These are phyloP conservation scores for Fragaria vesca DNA, from an alignment of 306 rosid genomes.

Conservation along the genomic window DNA sequence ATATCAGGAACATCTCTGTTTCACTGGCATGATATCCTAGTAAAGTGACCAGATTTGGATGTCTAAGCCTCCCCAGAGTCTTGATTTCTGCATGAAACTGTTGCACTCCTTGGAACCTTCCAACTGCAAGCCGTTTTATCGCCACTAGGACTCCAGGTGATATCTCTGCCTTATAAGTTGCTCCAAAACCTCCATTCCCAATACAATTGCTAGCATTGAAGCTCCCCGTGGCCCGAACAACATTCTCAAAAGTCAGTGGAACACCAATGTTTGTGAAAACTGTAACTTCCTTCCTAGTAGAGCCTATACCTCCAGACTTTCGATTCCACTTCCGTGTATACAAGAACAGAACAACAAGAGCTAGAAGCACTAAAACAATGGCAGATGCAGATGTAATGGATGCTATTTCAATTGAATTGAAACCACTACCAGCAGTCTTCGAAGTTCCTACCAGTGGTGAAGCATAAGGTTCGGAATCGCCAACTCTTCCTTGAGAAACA, in stretches of 20 bases:
- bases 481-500: constrained; percentile 45
- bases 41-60: constrained; percentile 78
- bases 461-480: constrained; percentile 32
- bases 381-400: constrained; percentile 94
- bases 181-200: constrained; percentile 96
- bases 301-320: constrained; percentile 60
- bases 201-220: constrained; percentile 85
- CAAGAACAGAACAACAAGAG: constrained; percentile 60
- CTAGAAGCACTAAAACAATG: constrained; percentile 79
- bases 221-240: constrained; percentile 72
- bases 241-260: constrained; percentile 72
- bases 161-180: constrained; percentile 91
- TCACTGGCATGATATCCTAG: constrained; percentile 94
- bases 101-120: constrained; percentile 86
- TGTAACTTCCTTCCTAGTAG: constrained; percentile 70
- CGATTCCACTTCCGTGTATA: constrained; percentile 84
- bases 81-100: constrained; percentile 86
- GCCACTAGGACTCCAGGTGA: constrained; percentile 64
- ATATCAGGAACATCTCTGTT: constrained; percentile 84
- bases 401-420: constrained; percentile 88
- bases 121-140: constrained; percentile 82
- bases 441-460: constrained; percentile 34
- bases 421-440: constrained; percentile 32
- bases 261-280: constrained; percentile 73
- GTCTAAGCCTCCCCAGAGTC: constrained; percentile 90